Base-by-base conservation (phyloP, 2,329 filamentous ascomycete species). In the Alternaria triticimaculans region DNA sequence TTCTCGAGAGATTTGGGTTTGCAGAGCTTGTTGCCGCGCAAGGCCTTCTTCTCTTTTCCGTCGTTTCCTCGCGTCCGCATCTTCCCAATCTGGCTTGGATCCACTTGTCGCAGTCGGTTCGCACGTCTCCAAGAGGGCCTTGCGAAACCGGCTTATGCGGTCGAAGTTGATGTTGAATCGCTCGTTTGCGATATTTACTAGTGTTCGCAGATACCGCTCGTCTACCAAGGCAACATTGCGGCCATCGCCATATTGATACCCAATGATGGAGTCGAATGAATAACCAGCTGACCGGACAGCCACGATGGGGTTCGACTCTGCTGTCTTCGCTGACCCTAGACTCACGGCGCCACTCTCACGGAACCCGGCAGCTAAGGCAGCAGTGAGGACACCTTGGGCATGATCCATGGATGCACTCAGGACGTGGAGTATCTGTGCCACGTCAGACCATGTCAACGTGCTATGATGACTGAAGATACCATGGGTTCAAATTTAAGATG, bases 401-500 rank as follows among this genome's bases (percentile, higher is more conserved):
- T 95, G 88, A 12, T 87, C 81, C 0, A 89, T 84, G 0, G 92
- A 95, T 15, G 93, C 88, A 6, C 93, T 89, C 72, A 97, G 86
- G 46, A 98, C 85, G 71, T 98, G 95, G 1, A 98, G 87, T 70
- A 97, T 97, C 94, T 97, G 66, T 20, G 10, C 30, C 23, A 15
- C 23, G 50, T 81, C 64, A 75, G 78, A 60, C 25, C 48, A 57
- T 58, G 61, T 43, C 20, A 46, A 53, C 11, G n/a, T 21, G 14
- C 53, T n/a, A 49, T 30, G 5, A 44, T 37, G 5, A 44, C 37
- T 7, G 23, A 62, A 58, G 89, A 77, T 86, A 97, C 94, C 93
- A 97, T 94, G 5, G 94, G 93, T 78, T 97, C 94, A 76, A 96
- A 97, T 80, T 97, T 96, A 82, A 97, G 92, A 80, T 95, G 93